Conservation (phyloP, 2,329 filamentous ascomycete species). For the Ophiostoma himal-ulmi region DNA sequence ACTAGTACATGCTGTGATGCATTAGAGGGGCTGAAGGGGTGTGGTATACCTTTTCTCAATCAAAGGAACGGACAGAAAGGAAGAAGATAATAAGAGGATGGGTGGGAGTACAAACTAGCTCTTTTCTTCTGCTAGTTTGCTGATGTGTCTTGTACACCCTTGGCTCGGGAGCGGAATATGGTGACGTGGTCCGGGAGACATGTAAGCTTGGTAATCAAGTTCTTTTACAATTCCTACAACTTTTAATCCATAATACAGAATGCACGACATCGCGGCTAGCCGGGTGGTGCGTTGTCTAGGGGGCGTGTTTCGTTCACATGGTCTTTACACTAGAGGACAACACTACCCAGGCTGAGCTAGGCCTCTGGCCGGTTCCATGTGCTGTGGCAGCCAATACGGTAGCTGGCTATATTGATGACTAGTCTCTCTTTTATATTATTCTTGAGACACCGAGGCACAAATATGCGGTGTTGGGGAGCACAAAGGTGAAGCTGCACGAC, state of each 20-base stretch:
- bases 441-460: background rate
- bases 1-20: background rate
- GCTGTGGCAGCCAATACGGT: background rate
- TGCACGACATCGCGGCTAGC: conserved; percentile 21
- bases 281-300: conserved; percentile 9
- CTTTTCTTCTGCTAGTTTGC: background rate
- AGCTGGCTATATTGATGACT: background rate
- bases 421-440: background rate
- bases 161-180: conserved; percentile 15
- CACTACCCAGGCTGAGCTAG: background rate
- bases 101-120: background rate
- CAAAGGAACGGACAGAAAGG: no score
- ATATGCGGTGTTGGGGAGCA: background rate
- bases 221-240: background rate
- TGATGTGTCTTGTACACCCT: conserved; percentile 12
- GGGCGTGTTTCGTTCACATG: background rate
- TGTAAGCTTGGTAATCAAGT: background rate
- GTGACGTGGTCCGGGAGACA: conserved; percentile 21
- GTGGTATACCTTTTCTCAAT: background rate
- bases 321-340: background rate
- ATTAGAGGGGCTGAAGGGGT: background rate
- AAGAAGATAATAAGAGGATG: background rate
- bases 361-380: background rate
- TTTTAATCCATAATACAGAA: background rate
- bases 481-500: background rate